These are phyloP conservation scores for Dipsacomyces acuminosporus DNA, from an alignment of 371 early-diverging fungal genomes.

Conservation along the genomic window DNA sequence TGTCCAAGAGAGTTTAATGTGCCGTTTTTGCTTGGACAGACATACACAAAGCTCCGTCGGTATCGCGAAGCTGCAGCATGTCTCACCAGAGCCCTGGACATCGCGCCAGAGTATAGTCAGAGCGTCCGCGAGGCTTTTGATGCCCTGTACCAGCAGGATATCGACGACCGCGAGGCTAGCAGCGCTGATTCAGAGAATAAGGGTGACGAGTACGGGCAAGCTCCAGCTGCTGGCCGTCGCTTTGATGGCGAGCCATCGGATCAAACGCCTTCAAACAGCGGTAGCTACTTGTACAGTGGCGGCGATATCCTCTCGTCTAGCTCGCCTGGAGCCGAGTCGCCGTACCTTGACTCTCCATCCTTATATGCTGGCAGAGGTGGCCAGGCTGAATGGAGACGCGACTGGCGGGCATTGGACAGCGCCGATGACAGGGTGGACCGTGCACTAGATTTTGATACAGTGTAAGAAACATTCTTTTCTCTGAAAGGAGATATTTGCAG, in stretches of 20 bases:
- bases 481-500: no score
- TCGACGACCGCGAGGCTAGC: constrained; percentile 14
- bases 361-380: constrained; percentile 22
- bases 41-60: constrained; percentile 55
- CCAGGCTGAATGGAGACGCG: constrained; percentile 27
- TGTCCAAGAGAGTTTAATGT: constrained; percentile 60
- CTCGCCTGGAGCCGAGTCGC: constrained; percentile 25
- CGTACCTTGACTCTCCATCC: constrained; percentile 38
- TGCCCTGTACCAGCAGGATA: constrained; percentile 40
- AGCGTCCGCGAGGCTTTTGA: constrained; percentile 55
- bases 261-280: no score
- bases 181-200: background rate
- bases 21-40: constrained; percentile 61
- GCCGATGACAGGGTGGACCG: constrained; percentile 47
- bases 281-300: no score
- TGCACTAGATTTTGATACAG: constrained; percentile 37
- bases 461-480: no score
- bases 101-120: constrained; percentile 52
- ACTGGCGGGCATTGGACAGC: constrained; percentile 35
- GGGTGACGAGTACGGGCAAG: no score
- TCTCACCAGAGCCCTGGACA: constrained; percentile 59
- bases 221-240: no score
- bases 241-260: no score
- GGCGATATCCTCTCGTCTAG: constrained; percentile 11
- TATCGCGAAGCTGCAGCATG: constrained; percentile 53